A percentile compares a stretch with the other conserved stretches of the same genome.
Conservation (phyloP, 371 early-diverging fungal species). For the Apophysomyces elegans region DNA sequence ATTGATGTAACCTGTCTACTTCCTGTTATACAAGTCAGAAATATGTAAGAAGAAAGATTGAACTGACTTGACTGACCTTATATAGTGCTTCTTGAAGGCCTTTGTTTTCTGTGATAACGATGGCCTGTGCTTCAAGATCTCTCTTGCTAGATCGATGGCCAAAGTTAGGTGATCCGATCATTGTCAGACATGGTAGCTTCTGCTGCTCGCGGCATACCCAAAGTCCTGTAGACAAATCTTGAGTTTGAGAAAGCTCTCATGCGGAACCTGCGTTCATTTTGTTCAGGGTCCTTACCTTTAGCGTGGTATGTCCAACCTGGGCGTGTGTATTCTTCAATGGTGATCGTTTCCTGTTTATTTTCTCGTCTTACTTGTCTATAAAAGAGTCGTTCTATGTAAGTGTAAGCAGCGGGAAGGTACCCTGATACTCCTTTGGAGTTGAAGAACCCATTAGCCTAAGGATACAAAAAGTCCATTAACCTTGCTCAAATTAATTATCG, state of each 20-base stretch:
- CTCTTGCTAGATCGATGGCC: constrained; percentile 87
- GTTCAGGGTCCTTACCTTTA: constrained; percentile 63
- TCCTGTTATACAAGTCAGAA: constrained; percentile 33
- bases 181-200: constrained; percentile 64
- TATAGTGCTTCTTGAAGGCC: constrained; percentile 60
- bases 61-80: constrained; percentile 46
- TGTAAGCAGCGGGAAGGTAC: constrained; percentile 90
- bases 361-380: constrained; percentile 45
- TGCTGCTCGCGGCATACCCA: constrained; percentile 55
- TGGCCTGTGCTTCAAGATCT: constrained; percentile 89
- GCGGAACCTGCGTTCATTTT: not conserved
- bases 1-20: constrained; percentile 40
- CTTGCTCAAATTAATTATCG: not conserved
- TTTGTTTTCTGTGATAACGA: constrained; percentile 68
- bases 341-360: constrained; percentile 52
- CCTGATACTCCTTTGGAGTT: constrained; percentile 85
- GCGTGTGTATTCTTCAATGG: constrained; percentile 72
- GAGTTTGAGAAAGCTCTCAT: not conserved
- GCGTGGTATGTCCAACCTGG: constrained; percentile 93
- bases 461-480: not conserved
- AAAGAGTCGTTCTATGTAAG: constrained; percentile 73
- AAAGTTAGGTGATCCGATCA: constrained; percentile 94
- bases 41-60: not conserved
- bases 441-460: constrained; percentile 92
- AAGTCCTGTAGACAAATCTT: constrained; percentile 39